Conservation (phyloP, 345 rosid species). For the Rhizophora mangle region DNA sequence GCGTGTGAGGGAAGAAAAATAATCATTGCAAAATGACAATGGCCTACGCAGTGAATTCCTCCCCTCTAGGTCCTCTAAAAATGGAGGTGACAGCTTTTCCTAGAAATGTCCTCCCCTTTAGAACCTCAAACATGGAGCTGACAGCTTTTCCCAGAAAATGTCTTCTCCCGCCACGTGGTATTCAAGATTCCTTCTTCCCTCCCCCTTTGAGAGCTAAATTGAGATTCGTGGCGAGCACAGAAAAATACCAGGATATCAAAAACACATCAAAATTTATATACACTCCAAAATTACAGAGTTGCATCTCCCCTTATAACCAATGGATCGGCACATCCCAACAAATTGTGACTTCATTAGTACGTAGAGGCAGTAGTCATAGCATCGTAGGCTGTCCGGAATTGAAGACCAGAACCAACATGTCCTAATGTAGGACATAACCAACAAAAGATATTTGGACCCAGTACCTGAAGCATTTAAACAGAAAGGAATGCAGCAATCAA, state of each 20-base stretch:
- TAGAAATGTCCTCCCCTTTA: neutral
- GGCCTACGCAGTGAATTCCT: too few relatives aligned
- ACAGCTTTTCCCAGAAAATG: neutral
- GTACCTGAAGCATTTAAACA: slow-evolving; percentile 45
- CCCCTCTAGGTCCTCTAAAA: neutral
- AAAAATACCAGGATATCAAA: neutral
- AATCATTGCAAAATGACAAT: too few relatives aligned
- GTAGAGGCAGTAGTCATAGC: slow-evolving; percentile 24
- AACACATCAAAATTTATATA: neutral
- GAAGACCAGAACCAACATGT: slow-evolving; percentile 74
- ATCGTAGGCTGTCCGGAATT: slow-evolving; percentile 62
- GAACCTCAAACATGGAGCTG: neutral
- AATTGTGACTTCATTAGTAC: slow-evolving; percentile 22
- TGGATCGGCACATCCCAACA: slow-evolving; percentile 7
- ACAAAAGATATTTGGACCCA: slow-evolving; percentile 68
- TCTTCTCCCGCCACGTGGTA: neutral
- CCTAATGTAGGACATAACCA: slow-evolving; percentile 72
- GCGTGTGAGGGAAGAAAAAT: too few relatives aligned
- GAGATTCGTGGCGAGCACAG: neutral
- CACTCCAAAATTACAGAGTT: neutral
- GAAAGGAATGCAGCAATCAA: neutral
- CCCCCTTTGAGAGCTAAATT: neutral
- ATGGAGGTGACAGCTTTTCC: neutral
- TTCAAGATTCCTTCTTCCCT: neutral
- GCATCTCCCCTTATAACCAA: slow-evolving; percentile 10